Evolutionary conservation across 306 rosid genomes (phyloP).

Genomic region (Erythrophleum fordii): DNA sequence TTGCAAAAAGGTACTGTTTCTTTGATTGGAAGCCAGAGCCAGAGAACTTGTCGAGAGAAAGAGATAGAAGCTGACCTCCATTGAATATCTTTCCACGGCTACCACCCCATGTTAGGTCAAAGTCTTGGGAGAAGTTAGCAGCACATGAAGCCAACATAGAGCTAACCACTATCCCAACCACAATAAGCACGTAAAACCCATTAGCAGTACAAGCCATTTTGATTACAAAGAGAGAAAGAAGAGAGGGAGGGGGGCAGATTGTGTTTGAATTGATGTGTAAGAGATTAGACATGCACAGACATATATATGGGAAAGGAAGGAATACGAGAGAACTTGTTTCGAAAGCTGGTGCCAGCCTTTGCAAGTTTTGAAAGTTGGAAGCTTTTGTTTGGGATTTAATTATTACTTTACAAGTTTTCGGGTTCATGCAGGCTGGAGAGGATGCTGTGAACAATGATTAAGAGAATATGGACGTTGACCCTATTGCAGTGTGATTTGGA

Average conservation of each 20-base stretch:
- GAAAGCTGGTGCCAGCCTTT: conserved; percentile 66
- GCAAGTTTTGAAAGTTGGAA: conserved; percentile 59
- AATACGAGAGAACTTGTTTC: too few species aligned
- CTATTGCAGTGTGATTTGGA: conserved; percentile 45
- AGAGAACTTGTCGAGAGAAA: conserved; percentile 70
- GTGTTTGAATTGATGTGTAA: conserved; percentile 39
- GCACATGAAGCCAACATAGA: conserved; percentile 49
- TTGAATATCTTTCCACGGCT: conserved; percentile 59
- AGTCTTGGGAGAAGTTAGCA: conserved; percentile 65
- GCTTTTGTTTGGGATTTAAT: conserved; percentile 57
- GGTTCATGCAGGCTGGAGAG: conserved; percentile 4
- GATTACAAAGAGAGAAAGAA: conserved; percentile 43
- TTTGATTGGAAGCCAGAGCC: conserved; percentile 89
- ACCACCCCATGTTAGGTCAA: conserved; percentile 73
- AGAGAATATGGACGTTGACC: conserved; percentile 40
- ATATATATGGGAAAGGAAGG: too few species aligned
- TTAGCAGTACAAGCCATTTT: background rate
- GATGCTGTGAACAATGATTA: conserved; percentile 42
- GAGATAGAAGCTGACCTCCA: conserved; percentile 72
- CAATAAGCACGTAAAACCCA: conserved; percentile 34
- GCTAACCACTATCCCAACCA: conserved; percentile 41
- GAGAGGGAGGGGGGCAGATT: conserved; percentile 13
- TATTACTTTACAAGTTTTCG: conserved; percentile 20
- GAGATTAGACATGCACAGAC: conserved; percentile 23
- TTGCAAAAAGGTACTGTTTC: conserved; percentile 62